Evolutionary conservation across 768 basidiomycete species (phyloP), one percentile per base, ranked within the genome.

Genomic region (Tricholoma hemisulphureum): DNA sequence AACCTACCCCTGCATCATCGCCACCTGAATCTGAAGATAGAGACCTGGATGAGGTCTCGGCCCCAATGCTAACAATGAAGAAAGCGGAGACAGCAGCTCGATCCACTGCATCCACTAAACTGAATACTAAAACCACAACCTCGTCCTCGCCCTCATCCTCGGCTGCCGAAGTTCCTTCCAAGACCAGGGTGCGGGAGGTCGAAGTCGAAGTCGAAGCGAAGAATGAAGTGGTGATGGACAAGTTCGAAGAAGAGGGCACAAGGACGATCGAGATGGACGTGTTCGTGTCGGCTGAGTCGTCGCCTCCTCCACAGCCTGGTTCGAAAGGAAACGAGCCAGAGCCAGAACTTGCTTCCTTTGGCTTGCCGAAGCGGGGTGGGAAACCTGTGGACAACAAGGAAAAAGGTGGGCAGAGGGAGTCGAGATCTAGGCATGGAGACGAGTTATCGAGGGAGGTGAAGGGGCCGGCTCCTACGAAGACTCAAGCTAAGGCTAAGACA

Each of bases 1-100:
- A 70, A 53, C 52, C 63, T n/a, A 29, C 52, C 20, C 39, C 55
- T 43, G 35, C 18, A 2, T 53, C 48, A n/a, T 51, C 23, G 21
- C 45, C 26, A 32, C 48, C 61, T 32, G 64, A 67, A 51, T 57
- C 43, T 16, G 63, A 65, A 24, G 67, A 67, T n/a, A 68, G 68
- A 23, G 66, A 65, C 13, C 65, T 60, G n/a, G 59, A 57, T 9
- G 51, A 34, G 26, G 31, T 59, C 48, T 16, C 61, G 41, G 24
- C 64, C 51, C 55, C 43, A 57, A 18, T 62, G 56, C 39, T 35
- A 28, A 24, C 41, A 31, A 23, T 32, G 18, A 39, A 54, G 21
- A 53, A 57, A 52, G 29, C 54, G 37, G 55, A 48, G 37, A 41
- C 29, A 20, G 24, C 7, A 3, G 2, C 52, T 6, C 55, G 53